Conservation (phyloP, 441 rosid genomes). For the Aquilaria agallochum region DNA sequence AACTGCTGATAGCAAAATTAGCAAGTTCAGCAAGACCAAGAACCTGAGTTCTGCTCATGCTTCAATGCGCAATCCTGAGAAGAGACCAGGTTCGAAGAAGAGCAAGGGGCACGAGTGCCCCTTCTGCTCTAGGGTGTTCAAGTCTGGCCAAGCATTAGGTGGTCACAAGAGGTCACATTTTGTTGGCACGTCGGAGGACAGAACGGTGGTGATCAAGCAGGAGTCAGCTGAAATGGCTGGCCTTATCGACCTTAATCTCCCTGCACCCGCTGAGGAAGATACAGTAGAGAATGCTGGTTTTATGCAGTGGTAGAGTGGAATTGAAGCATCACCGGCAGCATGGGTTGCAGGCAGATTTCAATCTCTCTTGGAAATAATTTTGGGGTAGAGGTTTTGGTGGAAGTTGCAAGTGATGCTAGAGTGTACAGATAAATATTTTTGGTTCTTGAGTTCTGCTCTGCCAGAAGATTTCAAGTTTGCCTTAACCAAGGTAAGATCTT, state of each 20-base stretch:
- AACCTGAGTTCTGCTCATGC: constrained; percentile 14
- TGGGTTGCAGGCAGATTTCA: constrained; percentile 9
- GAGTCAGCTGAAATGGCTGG: constrained; percentile 34
- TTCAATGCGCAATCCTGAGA: constrained; percentile 23
- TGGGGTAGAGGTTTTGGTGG: constrained; percentile 5
- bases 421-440: constrained; percentile 32
- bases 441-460: constrained; percentile 15
- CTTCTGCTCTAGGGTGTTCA: constrained; percentile 71
- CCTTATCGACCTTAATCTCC: constrained; percentile 65
- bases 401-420: constrained; percentile 16
- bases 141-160: constrained; percentile 90
- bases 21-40: constrained; percentile 25
- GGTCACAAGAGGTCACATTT: constrained; percentile 95
- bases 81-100: constrained; percentile 34
- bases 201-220: constrained; percentile 44
- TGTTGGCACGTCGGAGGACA: constrained; percentile 50
- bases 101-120: constrained; percentile 73
- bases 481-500: constrained; percentile 21
- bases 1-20: constrained; percentile 16
- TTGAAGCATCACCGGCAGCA: constrained; percentile 4
- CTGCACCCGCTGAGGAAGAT: constrained; percentile 50
- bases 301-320: constrained; percentile 26
- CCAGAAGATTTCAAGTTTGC: constrained; percentile 34
- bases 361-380: constrained; percentile 2
- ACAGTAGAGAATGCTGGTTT: constrained; percentile 25